Percentiles rank a stretch among this genome's conserved stretches.
Conservation (phyloP, 1,284 basidiomycete species). For the Xanthoconium separans region DNA sequence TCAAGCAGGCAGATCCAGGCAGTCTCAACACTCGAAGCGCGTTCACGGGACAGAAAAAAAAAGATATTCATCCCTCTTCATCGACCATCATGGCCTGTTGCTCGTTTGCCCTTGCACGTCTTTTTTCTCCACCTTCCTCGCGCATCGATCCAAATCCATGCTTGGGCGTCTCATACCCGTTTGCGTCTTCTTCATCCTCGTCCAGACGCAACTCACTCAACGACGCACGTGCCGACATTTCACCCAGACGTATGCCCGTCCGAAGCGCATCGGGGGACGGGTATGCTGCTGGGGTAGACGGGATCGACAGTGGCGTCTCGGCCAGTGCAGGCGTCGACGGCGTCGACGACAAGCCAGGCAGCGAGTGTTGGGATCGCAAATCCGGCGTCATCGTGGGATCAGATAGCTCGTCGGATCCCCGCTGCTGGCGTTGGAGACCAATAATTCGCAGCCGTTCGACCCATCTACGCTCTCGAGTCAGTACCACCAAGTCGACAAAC, state of each 20-base stretch:
- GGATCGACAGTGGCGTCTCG: conserved; percentile 26
- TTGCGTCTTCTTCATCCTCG: conserved; percentile 10
- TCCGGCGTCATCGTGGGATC: conserved; percentile 9
- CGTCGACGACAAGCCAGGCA: conserved; percentile 31
- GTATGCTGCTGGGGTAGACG: conserved; percentile 27
- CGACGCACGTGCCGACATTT: conserved; percentile 29
- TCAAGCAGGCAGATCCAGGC: too few relatives aligned
- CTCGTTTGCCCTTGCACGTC: neutral
- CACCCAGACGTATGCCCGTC: conserved; percentile 26
- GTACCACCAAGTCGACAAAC: neutral
- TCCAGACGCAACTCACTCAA: conserved; percentile 32
- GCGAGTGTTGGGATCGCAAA: conserved; percentile 14
- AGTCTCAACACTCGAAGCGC: too few relatives aligned
- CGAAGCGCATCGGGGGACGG: conserved; percentile 28
- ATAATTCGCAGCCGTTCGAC: conserved; percentile 75
- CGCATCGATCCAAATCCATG: conserved; percentile 7
- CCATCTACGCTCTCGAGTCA: conserved; percentile 50
- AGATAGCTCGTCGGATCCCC: conserved; percentile 13
- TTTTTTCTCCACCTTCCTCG: conserved; percentile 11
- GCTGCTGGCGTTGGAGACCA: conserved; percentile 60
- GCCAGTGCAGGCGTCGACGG: conserved; percentile 32
- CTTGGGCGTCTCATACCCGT: conserved; percentile 29
- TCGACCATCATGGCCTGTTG: conserved; percentile 20
- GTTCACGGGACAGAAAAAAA: neutral
- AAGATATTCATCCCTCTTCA: conserved; percentile 12